A percentile compares a stretch with the other conserved stretches of the same genome.
phyloP scores from a whole-genome alignment of 2,329 filamentous ascomycete species.

The Chaetomiaceae sp. region DNA sequence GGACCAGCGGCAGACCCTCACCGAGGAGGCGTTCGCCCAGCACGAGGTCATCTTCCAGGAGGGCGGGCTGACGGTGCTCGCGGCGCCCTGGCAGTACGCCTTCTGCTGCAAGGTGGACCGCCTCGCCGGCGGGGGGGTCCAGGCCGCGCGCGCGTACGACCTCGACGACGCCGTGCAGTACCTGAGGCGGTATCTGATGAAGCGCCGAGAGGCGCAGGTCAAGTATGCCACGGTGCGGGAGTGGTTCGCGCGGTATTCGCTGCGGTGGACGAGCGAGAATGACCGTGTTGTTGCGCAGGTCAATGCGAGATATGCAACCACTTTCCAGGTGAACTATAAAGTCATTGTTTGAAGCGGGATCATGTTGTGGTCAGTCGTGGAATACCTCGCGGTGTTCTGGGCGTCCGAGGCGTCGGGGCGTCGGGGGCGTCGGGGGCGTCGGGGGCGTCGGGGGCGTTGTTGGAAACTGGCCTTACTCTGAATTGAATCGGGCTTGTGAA shows the following conservation, averaged over 20 bases:
- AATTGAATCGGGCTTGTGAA: too few species aligned
- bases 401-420: too few species aligned
- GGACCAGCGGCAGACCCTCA: not conserved
- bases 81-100: conserved; percentile 1
- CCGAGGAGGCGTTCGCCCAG: not conserved
- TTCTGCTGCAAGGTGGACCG: conserved; percentile 5
- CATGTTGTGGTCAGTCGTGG: too few species aligned
- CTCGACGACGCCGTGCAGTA: not conserved
- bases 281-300: not conserved
- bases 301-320: not conserved
- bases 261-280: not conserved
- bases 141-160: not conserved
- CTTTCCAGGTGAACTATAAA: not conserved
- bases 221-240: not conserved
- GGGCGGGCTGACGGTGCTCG: not conserved
- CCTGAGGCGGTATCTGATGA: not conserved
- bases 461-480: too few species aligned
- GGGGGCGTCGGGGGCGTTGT: too few species aligned
- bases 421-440: too few species aligned
- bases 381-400: too few species aligned
- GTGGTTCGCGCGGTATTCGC: conserved; percentile 2
- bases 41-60: not conserved
- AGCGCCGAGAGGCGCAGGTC: not conserved
- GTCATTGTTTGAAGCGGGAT: not conserved
- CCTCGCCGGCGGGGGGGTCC: not conserved